A percentile compares a stretch with the other conserved stretches of the same genome.
These are phyloP conservation scores for Fusarium sp. DNA, from an alignment of 2,329 filamentous ascomycete genomes.

Conservation along the genomic window DNA sequence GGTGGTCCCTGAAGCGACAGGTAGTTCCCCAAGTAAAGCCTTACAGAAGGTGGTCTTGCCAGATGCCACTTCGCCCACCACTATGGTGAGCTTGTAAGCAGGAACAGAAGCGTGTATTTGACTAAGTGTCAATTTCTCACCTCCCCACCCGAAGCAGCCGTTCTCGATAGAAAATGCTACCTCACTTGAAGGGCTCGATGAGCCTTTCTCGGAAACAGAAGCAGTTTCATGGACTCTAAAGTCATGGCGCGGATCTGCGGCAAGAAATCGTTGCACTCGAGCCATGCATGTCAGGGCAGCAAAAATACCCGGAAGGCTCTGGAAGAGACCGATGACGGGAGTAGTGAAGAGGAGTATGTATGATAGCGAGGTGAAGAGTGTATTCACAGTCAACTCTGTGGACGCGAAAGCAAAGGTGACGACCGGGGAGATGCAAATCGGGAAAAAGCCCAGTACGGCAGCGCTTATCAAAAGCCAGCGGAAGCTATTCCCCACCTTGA, in stretches of 20 bases:
- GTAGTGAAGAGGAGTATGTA: slow-evolving; percentile 48
- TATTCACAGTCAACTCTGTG: slow-evolving; percentile 36
- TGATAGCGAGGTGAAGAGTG: slow-evolving; percentile 48
- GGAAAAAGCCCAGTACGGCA: slow-evolving; percentile 45
- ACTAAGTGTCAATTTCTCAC: slow-evolving; percentile 34
- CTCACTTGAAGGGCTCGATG: rapidly evolving
- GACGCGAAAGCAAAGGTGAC: slow-evolving; percentile 47
- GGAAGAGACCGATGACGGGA: slow-evolving; percentile 47
- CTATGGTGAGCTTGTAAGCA: slow-evolving; percentile 42
- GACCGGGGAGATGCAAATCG: slow-evolving; percentile 48
- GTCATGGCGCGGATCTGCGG: slow-evolving; percentile 39
- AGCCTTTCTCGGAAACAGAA: slow-evolving; percentile 2
- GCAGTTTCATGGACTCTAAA: slow-evolving; percentile 15
- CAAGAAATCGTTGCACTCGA: slow-evolving; percentile 52
- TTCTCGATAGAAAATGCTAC: slow-evolving; percentile 28
- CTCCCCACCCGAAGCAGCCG: slow-evolving; percentile 42
- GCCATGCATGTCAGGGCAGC: slow-evolving; percentile 46
- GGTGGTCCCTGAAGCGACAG: slow-evolving; percentile 32
- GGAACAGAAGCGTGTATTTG: slow-evolving; percentile 29
- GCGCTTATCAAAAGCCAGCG: slow-evolving; percentile 40
- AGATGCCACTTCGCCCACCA: slow-evolving; percentile 50
- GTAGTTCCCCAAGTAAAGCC: slow-evolving; percentile 46
- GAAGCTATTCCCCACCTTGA: slow-evolving; percentile 41
- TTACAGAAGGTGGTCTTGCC: slow-evolving; percentile 52
- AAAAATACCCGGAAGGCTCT: slow-evolving; percentile 46